A percentile compares a stretch with the other conserved stretches of the same genome.
phyloP scores from a whole-genome alignment of 805 yeast species.

The Diddensiella transvaalensis region DNA sequence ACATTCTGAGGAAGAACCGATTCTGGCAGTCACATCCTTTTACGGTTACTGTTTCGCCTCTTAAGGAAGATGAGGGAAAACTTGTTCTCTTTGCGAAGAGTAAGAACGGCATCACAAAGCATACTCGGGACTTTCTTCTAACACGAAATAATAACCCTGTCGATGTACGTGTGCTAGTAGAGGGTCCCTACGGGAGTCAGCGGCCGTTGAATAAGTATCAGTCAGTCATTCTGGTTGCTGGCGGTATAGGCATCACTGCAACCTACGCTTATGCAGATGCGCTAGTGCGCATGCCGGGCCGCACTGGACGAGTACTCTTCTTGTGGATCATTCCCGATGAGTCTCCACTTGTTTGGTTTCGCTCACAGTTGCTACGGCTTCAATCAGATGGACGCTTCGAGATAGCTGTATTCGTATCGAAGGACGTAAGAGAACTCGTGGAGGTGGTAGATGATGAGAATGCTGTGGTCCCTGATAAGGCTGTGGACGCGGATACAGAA shows the following conservation, averaged over 20 bases:
- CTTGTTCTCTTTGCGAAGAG: conserved; percentile 16
- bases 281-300: conserved; percentile 5
- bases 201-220: conserved; percentile 49
- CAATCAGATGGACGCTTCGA: conserved; percentile 28
- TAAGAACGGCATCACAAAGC: conserved; percentile 21
- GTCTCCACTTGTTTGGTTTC: conserved; percentile 30
- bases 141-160: conserved; percentile 4
- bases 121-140: conserved; percentile 12
- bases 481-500: background rate
- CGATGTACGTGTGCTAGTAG: conserved; percentile 36
- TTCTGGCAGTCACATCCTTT: conserved; percentile 79
- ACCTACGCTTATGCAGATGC: conserved; percentile 41
- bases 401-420: conserved; percentile 28
- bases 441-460: background rate
- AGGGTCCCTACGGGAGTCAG: conserved; percentile 70
- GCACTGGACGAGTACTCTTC: conserved; percentile 25
- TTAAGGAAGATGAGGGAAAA: conserved; percentile 13
- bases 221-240: conserved; percentile 59
- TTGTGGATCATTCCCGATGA: conserved; percentile 32
- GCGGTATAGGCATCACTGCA: conserved; percentile 75
- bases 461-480: background rate
- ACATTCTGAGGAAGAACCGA: conserved; percentile 48
- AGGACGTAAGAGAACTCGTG: background rate
- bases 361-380: conserved; percentile 27
- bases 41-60: conserved; percentile 36